Evolutionary conservation across 1,284 basidiomycete genomes (phyloP).

Genomic region (Cryptococcus maquisensis): DNA sequence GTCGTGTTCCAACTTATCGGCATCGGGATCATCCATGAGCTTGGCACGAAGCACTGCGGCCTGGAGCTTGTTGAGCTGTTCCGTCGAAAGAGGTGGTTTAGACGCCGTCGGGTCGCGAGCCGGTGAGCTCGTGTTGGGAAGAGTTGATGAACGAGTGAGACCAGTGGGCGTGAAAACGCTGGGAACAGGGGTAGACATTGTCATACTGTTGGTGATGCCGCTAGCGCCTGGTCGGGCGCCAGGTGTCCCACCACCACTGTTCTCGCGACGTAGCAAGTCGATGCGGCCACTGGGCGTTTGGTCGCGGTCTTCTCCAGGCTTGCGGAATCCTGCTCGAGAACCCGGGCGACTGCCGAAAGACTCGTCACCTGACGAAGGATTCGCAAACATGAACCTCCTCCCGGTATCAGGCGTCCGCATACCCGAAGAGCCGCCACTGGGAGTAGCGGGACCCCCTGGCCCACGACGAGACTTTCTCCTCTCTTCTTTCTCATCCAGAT

Average conservation of each 20-base stretch:
- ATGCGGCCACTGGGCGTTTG: conserved; percentile 47
- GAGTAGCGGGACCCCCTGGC: conserved; percentile 52
- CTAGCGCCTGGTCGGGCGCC: conserved; percentile 4
- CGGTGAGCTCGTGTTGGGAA: background rate
- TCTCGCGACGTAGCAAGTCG: conserved; percentile 35
- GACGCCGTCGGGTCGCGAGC: conserved; percentile 27
- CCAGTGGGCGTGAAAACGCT: conserved; percentile 75
- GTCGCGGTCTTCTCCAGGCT: conserved; percentile 61
- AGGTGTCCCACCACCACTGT: conserved; percentile 15
- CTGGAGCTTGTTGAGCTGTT: conserved; percentile 83
- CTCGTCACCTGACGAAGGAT: conserved; percentile 21
- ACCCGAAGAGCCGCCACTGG: conserved; percentile 57
- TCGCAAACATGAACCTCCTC: conserved; percentile 47
- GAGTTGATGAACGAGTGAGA: conserved; percentile 31
- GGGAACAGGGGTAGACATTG: conserved; percentile 68
- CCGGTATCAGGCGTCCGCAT: conserved; percentile 46
- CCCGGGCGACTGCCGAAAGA: conserved; percentile 51
- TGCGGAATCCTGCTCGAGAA: conserved; percentile 71
- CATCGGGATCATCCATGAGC: conserved; percentile 68
- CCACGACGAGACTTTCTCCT: conserved; percentile 51
- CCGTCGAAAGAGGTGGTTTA: conserved; percentile 46
- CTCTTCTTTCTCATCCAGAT: conserved; percentile 74
- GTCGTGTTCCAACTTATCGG: conserved; percentile 69
- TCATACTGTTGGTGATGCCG: conserved; percentile 11
- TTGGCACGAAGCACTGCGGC: conserved; percentile 89